Base-by-base conservation (phyloP, 2,329 filamentous ascomycete genomes). In the Fragosphaeria purpurea region DNA sequence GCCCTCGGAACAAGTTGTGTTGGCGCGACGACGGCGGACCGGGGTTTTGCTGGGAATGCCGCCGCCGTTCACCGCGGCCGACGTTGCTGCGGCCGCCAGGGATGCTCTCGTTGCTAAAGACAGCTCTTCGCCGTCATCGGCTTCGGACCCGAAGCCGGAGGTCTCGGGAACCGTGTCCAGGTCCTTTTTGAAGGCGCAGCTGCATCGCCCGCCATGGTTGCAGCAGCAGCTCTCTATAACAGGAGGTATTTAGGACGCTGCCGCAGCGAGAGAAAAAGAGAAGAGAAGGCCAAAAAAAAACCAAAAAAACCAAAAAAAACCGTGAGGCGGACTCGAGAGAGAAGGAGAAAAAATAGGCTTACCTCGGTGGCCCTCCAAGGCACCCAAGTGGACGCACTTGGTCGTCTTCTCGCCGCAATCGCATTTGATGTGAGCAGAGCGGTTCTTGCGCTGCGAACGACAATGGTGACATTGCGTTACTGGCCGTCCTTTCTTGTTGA, bases 391-490 rank as follows among this genome's bases (percentile, higher is more conserved):
- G 53, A 75, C 69, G 66, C 80, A 83, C 65, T 80, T 80, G 73
- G 85, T 85, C 55, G 83, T 82, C 77, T 95, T 96, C 70, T 95
- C 88, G 66, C 88, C 90, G 69, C 93, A 98, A 70, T 97, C 90
- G 72, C 93, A 98, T 70, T 93, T 95, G 64, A 93, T 81, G 70
- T 97, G 93, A 57, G 91, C 88, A 53, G 90, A 85, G 62, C 93
- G 88, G 68, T 88, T 91, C 77, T 97, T 97, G 73, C 93, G 90
- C 76, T 95, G 85, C 59, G 86, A 82, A 67, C 93, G 91, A 72
- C 93, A 98, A 72, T 98, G 93, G 60, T 88, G 81, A 71, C 93
- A 98, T 83, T 98, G 93, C 61, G 93, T 95, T 60, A 97, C 89
- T 55, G 93, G 93, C 56, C 91, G 86, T 63, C 91, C 91, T 75